Base-by-base conservation (phyloP, 768 basidiomycete genomes). In the Xerocomus spinulosus region DNA sequence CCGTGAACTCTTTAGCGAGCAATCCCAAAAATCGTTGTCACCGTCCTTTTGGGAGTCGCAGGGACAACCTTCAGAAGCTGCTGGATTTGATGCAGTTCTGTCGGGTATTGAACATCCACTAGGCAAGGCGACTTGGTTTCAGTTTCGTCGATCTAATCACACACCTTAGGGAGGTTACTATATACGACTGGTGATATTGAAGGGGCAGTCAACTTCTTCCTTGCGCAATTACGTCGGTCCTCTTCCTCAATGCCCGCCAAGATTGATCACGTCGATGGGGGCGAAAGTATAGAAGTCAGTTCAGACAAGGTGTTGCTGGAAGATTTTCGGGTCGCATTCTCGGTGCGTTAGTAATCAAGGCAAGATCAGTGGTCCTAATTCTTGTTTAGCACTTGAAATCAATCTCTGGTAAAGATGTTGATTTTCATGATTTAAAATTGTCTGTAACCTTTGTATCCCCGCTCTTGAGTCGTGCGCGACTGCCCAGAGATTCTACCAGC, bases 161-260 rank as follows among this genome's bases (percentile, higher is more conserved):
- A 44, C 28, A 25, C 46, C 46, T 25, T 44, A 91, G 95, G 91
- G 28, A 77, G 94, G 33, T 69, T 98, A 51, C 70, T 92, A 32
- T 98, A 96, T 63, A 92, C 90, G 1, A 85, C 87, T n/a, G 93
- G 94, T 10, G 82, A 94, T 58, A 77, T 86, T 23, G 73, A 75
- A 38, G 80, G 77, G 7, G 92, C 95, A 8, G 83, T 94, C 23
- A 71, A 74, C 35, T 77, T 87, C 49, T 97, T 97, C 63, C 63
- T 95, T 17, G 75, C 79, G 1, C 71, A 95, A 14, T 72, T 98
- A 18, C 73, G 74, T 46, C 77, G 78, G 44, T 71, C 77, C 3
- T 57, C 58, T 10, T 51, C 46, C 10, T 53, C 53, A 17, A 53
- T 53, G 6, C 52, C 46, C 2, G 42, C 59, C 15, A 64, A 56